Percentiles rank a stretch among this genome's conserved stretches.
Conservation (phyloP, 495 filamentous ascomycete species). For the Cairneyella variabilis region DNA sequence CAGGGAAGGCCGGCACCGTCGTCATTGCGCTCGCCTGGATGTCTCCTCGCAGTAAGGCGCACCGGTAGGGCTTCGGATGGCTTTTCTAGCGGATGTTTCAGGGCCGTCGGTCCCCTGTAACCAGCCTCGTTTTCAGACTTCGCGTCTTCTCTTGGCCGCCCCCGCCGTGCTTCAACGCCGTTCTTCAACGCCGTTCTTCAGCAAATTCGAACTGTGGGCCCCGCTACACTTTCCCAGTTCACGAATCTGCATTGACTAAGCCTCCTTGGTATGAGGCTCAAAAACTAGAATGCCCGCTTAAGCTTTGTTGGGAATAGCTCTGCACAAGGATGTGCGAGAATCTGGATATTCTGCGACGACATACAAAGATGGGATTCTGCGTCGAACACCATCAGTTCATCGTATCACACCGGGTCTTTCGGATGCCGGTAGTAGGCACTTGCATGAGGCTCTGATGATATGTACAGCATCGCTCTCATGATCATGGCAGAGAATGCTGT, state of each 20-base stretch:
- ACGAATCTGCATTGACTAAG: neutral
- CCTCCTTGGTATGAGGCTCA: neutral
- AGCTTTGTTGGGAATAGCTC: too few relatives aligned
- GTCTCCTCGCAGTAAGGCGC: neutral
- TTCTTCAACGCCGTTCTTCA: neutral
- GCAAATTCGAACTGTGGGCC: neutral
- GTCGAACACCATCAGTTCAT: neutral
- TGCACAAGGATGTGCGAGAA: too few relatives aligned
- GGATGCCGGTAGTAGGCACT: too few relatives aligned
- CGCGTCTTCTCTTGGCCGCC: neutral
- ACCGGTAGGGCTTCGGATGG: neutral
- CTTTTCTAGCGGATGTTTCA: neutral
- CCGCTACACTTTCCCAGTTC: neutral
- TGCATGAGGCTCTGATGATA: too few relatives aligned
- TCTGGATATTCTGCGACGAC: neutral
- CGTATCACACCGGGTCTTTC: neutral
- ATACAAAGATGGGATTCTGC: neutral
- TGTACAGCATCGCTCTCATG: too few relatives aligned
- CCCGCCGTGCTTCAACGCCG: too few relatives aligned
- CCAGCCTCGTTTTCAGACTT: neutral
- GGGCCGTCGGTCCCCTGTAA: neutral
- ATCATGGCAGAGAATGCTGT: neutral
- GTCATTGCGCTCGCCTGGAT: too few relatives aligned
- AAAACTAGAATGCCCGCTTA: too few relatives aligned
- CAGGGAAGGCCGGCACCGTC: too few relatives aligned